Conservation (phyloP, 352 stramenopile genomes). For the Phytophthora pisi region DNA sequence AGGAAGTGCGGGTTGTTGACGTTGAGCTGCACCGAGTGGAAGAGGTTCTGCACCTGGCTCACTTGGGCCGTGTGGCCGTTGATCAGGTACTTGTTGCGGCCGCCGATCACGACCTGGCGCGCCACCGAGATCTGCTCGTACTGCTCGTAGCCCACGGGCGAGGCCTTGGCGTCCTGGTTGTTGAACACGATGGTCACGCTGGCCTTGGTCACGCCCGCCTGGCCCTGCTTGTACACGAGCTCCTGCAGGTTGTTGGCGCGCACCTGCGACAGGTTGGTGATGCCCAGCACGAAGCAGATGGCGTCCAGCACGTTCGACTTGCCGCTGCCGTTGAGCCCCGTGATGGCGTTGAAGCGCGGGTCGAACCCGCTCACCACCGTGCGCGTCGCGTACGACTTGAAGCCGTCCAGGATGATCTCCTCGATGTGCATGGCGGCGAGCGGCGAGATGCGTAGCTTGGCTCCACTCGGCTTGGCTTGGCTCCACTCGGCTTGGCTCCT, state of each 20-base stretch:
- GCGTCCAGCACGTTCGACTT: constrained; percentile 99
- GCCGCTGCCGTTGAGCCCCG: constrained; percentile 98
- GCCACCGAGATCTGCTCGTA: constrained; percentile 99
- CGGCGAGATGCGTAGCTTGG: neutral
- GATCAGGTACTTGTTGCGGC: constrained; percentile 99
- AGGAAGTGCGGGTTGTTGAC: constrained; percentile 99
- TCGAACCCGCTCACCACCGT: constrained; percentile 99
- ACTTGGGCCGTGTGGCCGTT: constrained; percentile 98
- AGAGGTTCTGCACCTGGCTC: constrained; percentile 99
- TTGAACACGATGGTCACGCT: constrained; percentile 99
- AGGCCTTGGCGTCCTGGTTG: constrained; percentile 94
- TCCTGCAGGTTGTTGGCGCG: constrained; percentile 98
- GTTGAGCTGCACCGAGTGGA: constrained; percentile 99
- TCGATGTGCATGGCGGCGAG: constrained; percentile 95
- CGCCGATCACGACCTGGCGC: constrained; percentile 97
- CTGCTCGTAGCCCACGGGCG: constrained; percentile 97
- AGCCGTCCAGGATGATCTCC: constrained; percentile 99
- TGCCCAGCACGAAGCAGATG: constrained; percentile 99
- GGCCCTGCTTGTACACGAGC: constrained; percentile 99
- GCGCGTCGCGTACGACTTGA: constrained; percentile 99
- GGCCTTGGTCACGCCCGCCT: constrained; percentile 99
- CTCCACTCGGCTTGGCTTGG: neutral
- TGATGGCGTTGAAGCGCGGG: constrained; percentile 99
- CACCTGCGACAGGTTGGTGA: constrained; percentile 99
- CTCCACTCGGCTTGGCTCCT: neutral